Percentiles rank a stretch among this genome's conserved stretches.
phyloP scores from a whole-genome alignment of 2,329 filamentous ascomycete species.

The Pseudogymnoascus sp. region DNA sequence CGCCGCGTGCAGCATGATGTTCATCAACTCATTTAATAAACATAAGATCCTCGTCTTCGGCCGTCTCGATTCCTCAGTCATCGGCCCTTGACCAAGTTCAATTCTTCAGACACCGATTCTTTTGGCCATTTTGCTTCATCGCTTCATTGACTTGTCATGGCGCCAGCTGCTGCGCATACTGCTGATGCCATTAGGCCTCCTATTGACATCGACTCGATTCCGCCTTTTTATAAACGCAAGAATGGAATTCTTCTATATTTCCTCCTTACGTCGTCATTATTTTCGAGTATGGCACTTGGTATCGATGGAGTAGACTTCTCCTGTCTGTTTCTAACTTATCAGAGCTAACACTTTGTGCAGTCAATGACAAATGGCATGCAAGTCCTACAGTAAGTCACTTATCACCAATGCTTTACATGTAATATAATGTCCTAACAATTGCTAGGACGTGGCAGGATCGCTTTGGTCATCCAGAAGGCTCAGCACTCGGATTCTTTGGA shows the following conservation, averaged over 20 bases:
- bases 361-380: conserved; percentile 38
- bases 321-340: neutral
- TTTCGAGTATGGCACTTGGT: conserved; percentile 37
- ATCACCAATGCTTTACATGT: neutral
- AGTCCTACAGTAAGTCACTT: conserved; percentile 24
- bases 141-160: conserved; percentile 14
- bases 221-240: conserved; percentile 24
- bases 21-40: neutral
- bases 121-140: neutral
- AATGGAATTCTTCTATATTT: conserved; percentile 39
- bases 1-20: neutral
- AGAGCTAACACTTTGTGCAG: conserved; percentile 15
- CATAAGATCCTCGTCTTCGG: conserved; percentile 11
- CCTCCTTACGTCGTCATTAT: conserved; percentile 36
- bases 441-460: conserved; percentile 30
- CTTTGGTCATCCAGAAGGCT: conserved; percentile 34
- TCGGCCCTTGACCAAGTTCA: neutral
- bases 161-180: conserved; percentile 24
- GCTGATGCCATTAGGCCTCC: conserved; percentile 21
- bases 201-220: conserved; percentile 21
- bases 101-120: neutral
- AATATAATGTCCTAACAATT: neutral
- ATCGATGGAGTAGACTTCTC: conserved; percentile 35
- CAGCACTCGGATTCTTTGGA: conserved; percentile 35
- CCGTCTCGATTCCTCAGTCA: neutral